These are phyloP conservation scores for Pythium apleroticum DNA, from an alignment of 352 stramenopile species.

Conservation along the genomic window DNA sequence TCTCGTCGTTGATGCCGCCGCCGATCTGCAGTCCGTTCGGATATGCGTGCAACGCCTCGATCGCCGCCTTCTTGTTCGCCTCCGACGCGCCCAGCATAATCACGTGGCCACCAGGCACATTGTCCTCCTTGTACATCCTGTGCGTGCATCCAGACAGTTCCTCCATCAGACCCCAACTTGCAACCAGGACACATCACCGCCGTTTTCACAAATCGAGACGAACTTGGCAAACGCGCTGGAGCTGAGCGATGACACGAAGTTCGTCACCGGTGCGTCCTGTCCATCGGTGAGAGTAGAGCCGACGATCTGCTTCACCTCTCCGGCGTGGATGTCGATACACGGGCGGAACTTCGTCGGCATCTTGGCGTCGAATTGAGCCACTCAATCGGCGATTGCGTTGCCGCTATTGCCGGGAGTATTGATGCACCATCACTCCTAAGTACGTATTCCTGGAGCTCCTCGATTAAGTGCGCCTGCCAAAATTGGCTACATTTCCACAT, in stretches of 20 bases:
- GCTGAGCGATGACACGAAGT: slow-evolving; percentile 89
- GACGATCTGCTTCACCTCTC: slow-evolving; percentile 99
- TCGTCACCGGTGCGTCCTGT: slow-evolving; percentile 79
- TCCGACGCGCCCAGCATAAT: slow-evolving; percentile 96
- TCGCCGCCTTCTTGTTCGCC: slow-evolving; percentile 90
- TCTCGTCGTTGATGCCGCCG: slow-evolving; percentile 92
- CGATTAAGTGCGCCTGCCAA: slow-evolving; percentile 5
- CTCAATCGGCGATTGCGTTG: slow-evolving; percentile 25
- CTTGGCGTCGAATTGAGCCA: slow-evolving; percentile 15
- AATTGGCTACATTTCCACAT: slow-evolving; percentile 20
- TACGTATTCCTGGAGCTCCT: not conserved
- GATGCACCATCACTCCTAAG: slow-evolving; percentile 26
- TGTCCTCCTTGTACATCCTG: slow-evolving; percentile 92
- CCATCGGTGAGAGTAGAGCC: slow-evolving; percentile 94
- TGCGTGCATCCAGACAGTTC: not conserved
- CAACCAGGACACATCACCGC: too few species aligned
- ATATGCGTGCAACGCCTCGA: slow-evolving; percentile 87
- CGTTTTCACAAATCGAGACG: too few species aligned
- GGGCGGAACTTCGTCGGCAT: slow-evolving; percentile 94
- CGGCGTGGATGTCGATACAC: slow-evolving; percentile 98
- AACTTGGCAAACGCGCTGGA: slow-evolving; percentile 75
- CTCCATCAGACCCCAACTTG: not conserved
- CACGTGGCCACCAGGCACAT: slow-evolving; percentile 94
- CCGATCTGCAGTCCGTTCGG: slow-evolving; percentile 95
- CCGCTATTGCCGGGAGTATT: slow-evolving; percentile 1